Base-by-base conservation (phyloP, 176 grass and related monocot species). In the Zea luxurians region DNA sequence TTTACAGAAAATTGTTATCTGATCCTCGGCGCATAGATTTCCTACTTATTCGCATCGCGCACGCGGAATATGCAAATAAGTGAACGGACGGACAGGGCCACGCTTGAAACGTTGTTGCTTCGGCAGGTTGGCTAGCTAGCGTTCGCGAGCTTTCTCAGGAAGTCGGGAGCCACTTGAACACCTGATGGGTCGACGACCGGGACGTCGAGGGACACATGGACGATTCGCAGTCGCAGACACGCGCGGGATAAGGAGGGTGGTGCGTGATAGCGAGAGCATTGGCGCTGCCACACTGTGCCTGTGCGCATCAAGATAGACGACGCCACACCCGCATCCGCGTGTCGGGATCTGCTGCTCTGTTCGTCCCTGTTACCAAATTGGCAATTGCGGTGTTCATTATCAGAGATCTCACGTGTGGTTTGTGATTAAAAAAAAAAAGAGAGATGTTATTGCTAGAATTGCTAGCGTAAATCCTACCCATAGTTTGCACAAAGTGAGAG, bases 31-130 rank as follows among this genome's bases (percentile, higher is more conserved):
- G 15, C 48, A 3, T 0, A 71, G 47, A 6, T 48, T 40, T 11
- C 10, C 13, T 8, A 2, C 1, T 72, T 73, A 52, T 13, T 77
- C 75, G 42, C 27, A 40, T 13, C 4, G 35, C 68, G 11, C 53
- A 52, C 75, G 34, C 58, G 67, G 53, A 78, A 79, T 74, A 18
- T 61, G 45, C 57, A 48, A 83, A 66, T 27, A 27, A 27, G 27
- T 68, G 68, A 62, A 87, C 74, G 36, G 60, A 49, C 66, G 36
- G 79, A 49, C 52, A 66, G 34, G 79, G 41, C 59, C 59, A 6
- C 74, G 42, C 13, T 66, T 73, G 67, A 43, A 88, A 79, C 46
- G 61, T 45, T 67, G 67, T 20, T 82, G 73, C 66, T 78, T 78
- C 59, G 34, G 38, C 81, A 82, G 18, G 66, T 72, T 72, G 68